Evolutionary conservation across 2,329 filamentous ascomycete species (phyloP).

Genomic region (Hymenoscyphus linearis): DNA sequence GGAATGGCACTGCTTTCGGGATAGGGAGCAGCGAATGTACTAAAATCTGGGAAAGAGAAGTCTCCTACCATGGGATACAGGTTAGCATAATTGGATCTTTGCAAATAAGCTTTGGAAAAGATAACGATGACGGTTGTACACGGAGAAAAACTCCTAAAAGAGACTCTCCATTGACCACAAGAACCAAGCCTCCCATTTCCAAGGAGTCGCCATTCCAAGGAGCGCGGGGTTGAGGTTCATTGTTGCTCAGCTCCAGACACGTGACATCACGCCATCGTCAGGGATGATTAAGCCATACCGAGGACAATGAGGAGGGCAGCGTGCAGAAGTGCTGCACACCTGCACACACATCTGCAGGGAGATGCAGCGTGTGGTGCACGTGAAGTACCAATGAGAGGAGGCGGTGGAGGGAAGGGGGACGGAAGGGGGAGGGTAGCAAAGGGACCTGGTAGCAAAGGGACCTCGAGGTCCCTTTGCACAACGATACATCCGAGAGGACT

Average conservation of each 20-base stretch:
- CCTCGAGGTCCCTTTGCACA: neutral
- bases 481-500: neutral
- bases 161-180: neutral
- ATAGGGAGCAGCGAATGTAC: conserved; percentile 14
- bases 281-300: conserved; percentile 4
- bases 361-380: conserved; percentile 6
- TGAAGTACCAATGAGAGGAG: neutral
- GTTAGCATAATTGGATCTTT: conserved; percentile 26
- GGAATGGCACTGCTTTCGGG: conserved; percentile 6
- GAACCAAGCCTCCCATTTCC: neutral
- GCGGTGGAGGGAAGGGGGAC: neutral
- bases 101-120: conserved; percentile 1
- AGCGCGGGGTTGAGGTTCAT: neutral
- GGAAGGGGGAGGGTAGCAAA: neutral
- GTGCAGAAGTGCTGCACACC: conserved; percentile 5
- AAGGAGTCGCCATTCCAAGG: neutral
- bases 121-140: neutral
- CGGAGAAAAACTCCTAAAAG: neutral
- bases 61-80: conserved; percentile 28
- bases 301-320: conserved; percentile 2
- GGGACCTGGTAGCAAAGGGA: no score
- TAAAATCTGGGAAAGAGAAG: conserved; percentile 31
- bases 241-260: conserved; percentile 10
- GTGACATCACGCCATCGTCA: conserved; percentile 27
- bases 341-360: neutral